These are phyloP conservation scores for Suhomyces bribrorum DNA, from an alignment of 1,139 yeast species.

Conservation along the genomic window DNA sequence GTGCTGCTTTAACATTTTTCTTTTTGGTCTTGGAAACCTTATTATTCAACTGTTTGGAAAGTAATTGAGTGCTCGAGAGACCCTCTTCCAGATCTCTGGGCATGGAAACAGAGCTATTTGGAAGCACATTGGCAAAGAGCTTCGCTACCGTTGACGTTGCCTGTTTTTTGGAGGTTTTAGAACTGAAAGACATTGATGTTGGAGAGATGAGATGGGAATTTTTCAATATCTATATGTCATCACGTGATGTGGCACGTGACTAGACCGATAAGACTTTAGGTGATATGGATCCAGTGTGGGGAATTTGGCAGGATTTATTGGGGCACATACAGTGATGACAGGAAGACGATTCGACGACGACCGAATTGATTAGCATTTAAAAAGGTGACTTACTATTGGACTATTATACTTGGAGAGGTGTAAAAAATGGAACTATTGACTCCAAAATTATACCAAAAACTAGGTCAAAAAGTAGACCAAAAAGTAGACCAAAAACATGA, in stretches of 20 bases:
- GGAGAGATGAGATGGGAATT: constrained; percentile 1
- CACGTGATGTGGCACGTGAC: neutral
- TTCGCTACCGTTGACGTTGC: constrained; percentile 45
- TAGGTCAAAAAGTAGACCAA: too few species aligned
- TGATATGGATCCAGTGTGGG: too few species aligned
- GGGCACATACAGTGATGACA: too few species aligned
- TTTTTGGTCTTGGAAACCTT: constrained; percentile 34
- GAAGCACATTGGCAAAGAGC: constrained; percentile 43
- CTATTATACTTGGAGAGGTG: too few species aligned
- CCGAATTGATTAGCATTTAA: too few species aligned
- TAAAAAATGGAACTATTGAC: too few species aligned
- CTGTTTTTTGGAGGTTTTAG: constrained; percentile 33
- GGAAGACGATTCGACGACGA: too few species aligned
- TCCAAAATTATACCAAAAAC: too few species aligned
- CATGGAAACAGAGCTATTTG: constrained; percentile 31
- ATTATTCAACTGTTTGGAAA: constrained; percentile 16
- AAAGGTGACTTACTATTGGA: too few species aligned
- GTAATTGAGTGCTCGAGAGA: constrained; percentile 25
- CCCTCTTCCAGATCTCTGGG: constrained; percentile 9
- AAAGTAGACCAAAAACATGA: too few species aligned
- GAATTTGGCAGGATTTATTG: too few species aligned
- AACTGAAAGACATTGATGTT: constrained; percentile 29
- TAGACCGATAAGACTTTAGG: neutral
- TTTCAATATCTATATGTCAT: neutral
- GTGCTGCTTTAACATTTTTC: constrained; percentile 29